These are phyloP conservation scores for Neurospora sp. DNA, from an alignment of 495 filamentous ascomycete species.

Conservation along the genomic window DNA sequence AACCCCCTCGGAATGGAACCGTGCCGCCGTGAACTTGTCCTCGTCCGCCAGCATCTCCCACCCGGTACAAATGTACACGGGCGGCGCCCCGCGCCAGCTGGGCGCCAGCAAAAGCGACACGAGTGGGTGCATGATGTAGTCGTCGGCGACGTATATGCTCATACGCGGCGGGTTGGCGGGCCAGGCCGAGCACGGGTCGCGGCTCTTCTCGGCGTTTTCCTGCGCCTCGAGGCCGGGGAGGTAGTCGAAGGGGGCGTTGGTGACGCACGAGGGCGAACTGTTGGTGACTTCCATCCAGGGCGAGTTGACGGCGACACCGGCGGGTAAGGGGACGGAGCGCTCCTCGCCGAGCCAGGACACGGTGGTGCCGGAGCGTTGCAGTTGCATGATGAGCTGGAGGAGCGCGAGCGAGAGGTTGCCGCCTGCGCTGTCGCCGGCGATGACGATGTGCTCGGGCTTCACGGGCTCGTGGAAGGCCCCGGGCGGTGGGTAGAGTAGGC, in stretches of 20 bases:
- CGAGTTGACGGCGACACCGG: constrained; percentile 52
- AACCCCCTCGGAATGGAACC: constrained; percentile 51
- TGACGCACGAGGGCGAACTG: constrained; percentile 56
- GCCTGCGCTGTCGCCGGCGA: constrained; percentile 83
- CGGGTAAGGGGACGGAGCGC: constrained; percentile 55
- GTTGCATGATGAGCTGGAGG: constrained; percentile 61
- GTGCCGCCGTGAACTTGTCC: constrained; percentile 48
- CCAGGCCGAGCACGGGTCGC: constrained; percentile 55
- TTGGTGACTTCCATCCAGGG: constrained; percentile 74
- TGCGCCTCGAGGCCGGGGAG: constrained; percentile 41
- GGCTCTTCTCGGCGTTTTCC: constrained; percentile 22
- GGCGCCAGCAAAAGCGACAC: constrained; percentile 55
- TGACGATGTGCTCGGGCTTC: constrained; percentile 57
- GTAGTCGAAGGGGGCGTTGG: constrained; percentile 64
- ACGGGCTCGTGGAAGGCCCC: constrained; percentile 64
- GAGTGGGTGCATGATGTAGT: constrained; percentile 60
- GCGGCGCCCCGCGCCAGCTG: constrained; percentile 60
- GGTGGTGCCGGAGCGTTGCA: constrained; percentile 44
- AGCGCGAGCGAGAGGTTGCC: constrained; percentile 67
- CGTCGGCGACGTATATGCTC: constrained; percentile 58
- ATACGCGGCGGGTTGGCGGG: constrained; percentile 58
- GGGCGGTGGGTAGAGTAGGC: constrained; percentile 67
- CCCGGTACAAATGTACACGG: constrained; percentile 64
- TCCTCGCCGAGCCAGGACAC: constrained; percentile 54
- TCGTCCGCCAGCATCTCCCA: constrained; percentile 76